These are phyloP conservation scores for Geranium rotundifolium DNA, from an alignment of 345 rosid species.

Conservation along the genomic window DNA sequence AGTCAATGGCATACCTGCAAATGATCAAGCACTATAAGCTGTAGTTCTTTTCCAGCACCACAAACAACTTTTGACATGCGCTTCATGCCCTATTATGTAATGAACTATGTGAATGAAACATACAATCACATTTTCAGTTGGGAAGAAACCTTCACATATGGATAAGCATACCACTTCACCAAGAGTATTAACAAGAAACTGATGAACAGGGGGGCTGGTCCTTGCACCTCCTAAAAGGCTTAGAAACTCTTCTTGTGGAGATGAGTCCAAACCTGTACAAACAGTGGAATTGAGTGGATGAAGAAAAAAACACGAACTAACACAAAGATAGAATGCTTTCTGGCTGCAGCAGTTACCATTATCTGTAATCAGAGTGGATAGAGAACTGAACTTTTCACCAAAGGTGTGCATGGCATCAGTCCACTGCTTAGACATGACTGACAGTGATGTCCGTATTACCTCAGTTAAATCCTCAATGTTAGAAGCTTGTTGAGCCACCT, in stretches of 20 bases:
- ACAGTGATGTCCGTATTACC: constrained; percentile 58
- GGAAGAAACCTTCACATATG: constrained; percentile 8
- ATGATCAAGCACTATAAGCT: constrained; percentile 69
- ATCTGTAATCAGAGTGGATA: constrained; percentile 52
- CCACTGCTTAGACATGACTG: constrained; percentile 83
- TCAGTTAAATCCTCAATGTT: constrained; percentile 74
- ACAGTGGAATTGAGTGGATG: constrained; percentile 7
- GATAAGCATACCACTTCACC: constrained; percentile 63
- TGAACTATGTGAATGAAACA: constrained; percentile 11
- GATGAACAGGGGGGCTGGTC: constrained; percentile 83
- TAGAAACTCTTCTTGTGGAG: constrained; percentile 89
- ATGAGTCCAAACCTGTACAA: constrained; percentile 65
- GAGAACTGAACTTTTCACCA: constrained; percentile 67
- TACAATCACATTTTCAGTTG: constrained; percentile 6
- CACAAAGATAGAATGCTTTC: neutral
- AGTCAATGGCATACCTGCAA: constrained; percentile 52
- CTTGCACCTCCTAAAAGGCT: constrained; percentile 87
- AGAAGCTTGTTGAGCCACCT: constrained; percentile 88
- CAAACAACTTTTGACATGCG: constrained; percentile 70
- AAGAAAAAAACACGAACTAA: constrained; percentile 9
- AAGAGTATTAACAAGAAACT: constrained; percentile 75
- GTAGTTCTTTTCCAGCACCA: constrained; percentile 91
- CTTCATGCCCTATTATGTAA: constrained; percentile 59
- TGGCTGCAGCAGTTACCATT: constrained; percentile 44
- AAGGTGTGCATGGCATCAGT: constrained; percentile 71